A percentile compares a stretch with the other conserved stretches of the same genome.
phyloP scores from a whole-genome alignment of 371 early-diverging fungal genomes.

The Coemansia sp. region DNA sequence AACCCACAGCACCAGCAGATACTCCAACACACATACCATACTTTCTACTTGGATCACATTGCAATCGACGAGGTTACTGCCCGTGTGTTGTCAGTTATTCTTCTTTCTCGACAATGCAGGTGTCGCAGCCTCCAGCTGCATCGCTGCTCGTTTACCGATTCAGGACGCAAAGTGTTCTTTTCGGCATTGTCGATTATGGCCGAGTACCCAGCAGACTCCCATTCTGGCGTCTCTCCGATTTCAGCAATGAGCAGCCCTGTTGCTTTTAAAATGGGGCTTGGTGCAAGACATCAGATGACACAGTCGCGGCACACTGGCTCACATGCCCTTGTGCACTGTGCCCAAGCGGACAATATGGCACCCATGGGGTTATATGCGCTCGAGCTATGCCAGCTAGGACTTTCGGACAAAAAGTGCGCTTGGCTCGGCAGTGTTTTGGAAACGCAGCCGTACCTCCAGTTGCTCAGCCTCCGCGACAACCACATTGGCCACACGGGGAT shows the following conservation, averaged over 20 bases:
- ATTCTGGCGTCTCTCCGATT: not conserved
- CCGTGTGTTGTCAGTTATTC: conserved; percentile 18
- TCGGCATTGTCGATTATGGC: conserved; percentile 31
- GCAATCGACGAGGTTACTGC: conserved; percentile 25
- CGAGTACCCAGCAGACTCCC: not conserved
- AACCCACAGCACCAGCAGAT: conserved; percentile 4
- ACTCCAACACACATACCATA: conserved; percentile 9
- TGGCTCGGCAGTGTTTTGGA: conserved; percentile 15
- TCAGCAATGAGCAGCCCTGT: not conserved
- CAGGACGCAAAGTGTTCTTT: conserved; percentile 27
- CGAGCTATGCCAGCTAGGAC: conserved; percentile 15
- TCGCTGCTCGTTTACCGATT: conserved; percentile 26
- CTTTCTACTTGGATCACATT: conserved; percentile 3
- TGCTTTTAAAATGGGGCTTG: not conserved
- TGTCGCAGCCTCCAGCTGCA: conserved; percentile 20
- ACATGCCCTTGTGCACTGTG: not conserved
- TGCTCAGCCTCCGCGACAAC: conserved; percentile 25
- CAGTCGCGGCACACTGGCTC: not conserved
- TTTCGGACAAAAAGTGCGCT: conserved; percentile 12
- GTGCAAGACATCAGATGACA: not conserved
- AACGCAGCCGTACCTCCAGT: conserved; percentile 22
- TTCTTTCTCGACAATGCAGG: conserved; percentile 26
- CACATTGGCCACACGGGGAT: conserved; percentile 9
- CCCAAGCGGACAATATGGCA: not conserved
- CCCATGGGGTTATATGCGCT: conserved; percentile 22